Percentiles rank a stretch among this genome's conserved stretches.
Evolutionary conservation across 2,329 filamentous ascomycete species (phyloP).

Genomic region (Neonectria coccinea): DNA sequence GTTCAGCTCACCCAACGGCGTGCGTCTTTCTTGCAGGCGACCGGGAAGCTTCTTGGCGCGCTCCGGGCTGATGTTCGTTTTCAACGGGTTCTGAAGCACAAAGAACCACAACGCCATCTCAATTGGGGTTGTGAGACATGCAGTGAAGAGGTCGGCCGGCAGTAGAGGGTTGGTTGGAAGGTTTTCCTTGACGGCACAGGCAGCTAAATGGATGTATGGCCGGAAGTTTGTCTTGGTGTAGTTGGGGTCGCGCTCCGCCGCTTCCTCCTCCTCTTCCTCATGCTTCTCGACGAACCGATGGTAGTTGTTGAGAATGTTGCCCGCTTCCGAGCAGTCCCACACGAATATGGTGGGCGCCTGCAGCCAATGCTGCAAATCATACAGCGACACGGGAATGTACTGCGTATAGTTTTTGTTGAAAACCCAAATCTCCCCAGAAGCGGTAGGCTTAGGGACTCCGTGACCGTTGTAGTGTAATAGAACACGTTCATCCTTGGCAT

Average conservation of each 20-base stretch:
- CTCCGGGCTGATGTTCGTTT: slow-evolving; percentile 77
- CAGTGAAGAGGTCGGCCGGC: slow-evolving; percentile 95
- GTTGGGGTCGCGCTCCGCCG: slow-evolving; percentile 79
- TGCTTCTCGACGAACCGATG: slow-evolving; percentile 95
- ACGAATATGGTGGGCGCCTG: slow-evolving; percentile 96
- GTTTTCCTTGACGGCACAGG: slow-evolving; percentile 90
- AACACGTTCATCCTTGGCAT: slow-evolving; percentile 95
- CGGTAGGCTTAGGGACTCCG: slow-evolving; percentile 93
- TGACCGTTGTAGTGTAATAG: slow-evolving; percentile 99
- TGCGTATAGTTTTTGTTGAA: slow-evolving; percentile 99
- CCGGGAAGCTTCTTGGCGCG: slow-evolving; percentile 91
- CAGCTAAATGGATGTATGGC: slow-evolving; percentile 88
- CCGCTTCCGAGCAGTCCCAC: slow-evolving; percentile 97
- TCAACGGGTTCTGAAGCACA: slow-evolving; percentile 87
- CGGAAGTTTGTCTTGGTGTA: slow-evolving; percentile 81
- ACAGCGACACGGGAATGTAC: slow-evolving; percentile 96
- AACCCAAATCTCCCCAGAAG: slow-evolving; percentile 98
- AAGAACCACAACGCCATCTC: slow-evolving; percentile 98
- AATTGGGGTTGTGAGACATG: slow-evolving; percentile 95
- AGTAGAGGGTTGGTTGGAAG: slow-evolving; percentile 94
- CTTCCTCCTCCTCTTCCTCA: slow-evolving; percentile 86
- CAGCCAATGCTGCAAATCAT: slow-evolving; percentile 95
- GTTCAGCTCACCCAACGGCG: slow-evolving; percentile 94
- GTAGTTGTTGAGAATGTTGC: slow-evolving; percentile 95
- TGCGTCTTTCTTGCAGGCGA: slow-evolving; percentile 90